phyloP scores from a whole-genome alignment of 805 yeast species.

The Barnettozyma pratensis region DNA sequence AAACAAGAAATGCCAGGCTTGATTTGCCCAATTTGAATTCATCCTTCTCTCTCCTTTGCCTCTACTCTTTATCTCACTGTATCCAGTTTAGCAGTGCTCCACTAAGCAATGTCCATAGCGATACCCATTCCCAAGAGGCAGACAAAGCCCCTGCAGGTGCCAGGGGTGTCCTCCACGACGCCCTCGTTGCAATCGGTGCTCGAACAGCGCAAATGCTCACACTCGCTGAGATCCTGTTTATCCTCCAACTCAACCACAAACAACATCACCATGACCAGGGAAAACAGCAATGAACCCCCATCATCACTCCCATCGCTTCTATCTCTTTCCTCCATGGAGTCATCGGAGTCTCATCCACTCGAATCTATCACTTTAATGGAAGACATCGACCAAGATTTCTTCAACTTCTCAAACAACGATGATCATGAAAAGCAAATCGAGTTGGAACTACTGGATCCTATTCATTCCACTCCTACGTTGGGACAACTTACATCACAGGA shows the following conservation, averaged over 20 bases:
- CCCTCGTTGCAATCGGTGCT: slow-evolving; percentile 23
- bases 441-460: slow-evolving; percentile 5
- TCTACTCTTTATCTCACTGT: too few species aligned
- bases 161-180: slow-evolving; percentile 12
- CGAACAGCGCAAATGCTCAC: slow-evolving; percentile 16
- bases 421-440: slow-evolving; percentile 3
- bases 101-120: slow-evolving; percentile 11
- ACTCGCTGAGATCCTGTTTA: slow-evolving; percentile 7
- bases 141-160: not conserved
- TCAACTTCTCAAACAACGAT: slow-evolving; percentile 5
- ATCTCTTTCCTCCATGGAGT: slow-evolving; percentile 11
- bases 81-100: not conserved
- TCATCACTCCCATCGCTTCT: slow-evolving; percentile 13
- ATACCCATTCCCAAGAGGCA: slow-evolving; percentile 18
- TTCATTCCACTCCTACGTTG: slow-evolving; percentile 4
- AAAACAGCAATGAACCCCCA: not conserved
- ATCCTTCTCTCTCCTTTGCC: too few species aligned
- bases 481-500: not conserved
- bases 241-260: slow-evolving; percentile 1
- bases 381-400: slow-evolving; percentile 21
- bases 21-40: too few species aligned
- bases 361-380: slow-evolving; percentile 13
- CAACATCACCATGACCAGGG: not conserved
- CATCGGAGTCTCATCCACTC: slow-evolving; percentile 19
- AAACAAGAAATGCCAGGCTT: too few species aligned